Base-by-base conservation (phyloP, 768 basidiomycete genomes). In the Suillus tomentosus region DNA sequence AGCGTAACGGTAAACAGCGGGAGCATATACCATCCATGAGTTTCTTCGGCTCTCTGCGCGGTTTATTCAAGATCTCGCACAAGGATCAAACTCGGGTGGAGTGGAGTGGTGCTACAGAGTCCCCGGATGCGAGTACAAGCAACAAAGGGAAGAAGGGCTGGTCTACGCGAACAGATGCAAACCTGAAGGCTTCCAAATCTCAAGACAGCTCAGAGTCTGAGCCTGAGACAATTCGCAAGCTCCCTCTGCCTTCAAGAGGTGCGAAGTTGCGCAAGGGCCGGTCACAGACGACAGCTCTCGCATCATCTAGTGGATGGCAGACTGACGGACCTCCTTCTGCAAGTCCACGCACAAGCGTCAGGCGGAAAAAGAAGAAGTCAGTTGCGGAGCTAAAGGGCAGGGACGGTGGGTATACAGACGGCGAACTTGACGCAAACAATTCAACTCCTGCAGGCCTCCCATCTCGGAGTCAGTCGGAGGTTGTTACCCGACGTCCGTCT, bases 121-220 rank as follows among this genome's bases (percentile, higher is more conserved):
- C 63, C 40, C 57, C 31, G 4, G 36, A 9, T 27, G 9, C 47
- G 4, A 62, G 71, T 14, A 5, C 15, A 19, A 15, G 37, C 3
- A 42, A 17, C 11, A 60, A 50, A 43, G n/a, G 42, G 8, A 64
- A 54, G 14, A 56, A 48, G 9, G 45, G 67, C 4, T 76, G 75
- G 75, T 69, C 73, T n/a, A 73, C 75, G 19, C 61, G 74, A 39
- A 75, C 74, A 53, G 75, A 75, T 43, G 67, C 66, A 3, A 36
- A 69, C 56, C 51, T 73, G 55, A 65, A 59, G 39, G 62, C 58
- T 22, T 24, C 40, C 19, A 42, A 60, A 15, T 39, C 59, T 14
- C 47, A 14, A 2, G 54, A 62, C 14, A 62, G 66, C 39, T 72
- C 68, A 5, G 75, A 73, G 27, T 62, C 65, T 2, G 73, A 74